A percentile compares a stretch with the other conserved stretches of the same genome.
Evolutionary conservation across 306 rosid species (phyloP).

Genomic region (Castanea sativa): DNA sequence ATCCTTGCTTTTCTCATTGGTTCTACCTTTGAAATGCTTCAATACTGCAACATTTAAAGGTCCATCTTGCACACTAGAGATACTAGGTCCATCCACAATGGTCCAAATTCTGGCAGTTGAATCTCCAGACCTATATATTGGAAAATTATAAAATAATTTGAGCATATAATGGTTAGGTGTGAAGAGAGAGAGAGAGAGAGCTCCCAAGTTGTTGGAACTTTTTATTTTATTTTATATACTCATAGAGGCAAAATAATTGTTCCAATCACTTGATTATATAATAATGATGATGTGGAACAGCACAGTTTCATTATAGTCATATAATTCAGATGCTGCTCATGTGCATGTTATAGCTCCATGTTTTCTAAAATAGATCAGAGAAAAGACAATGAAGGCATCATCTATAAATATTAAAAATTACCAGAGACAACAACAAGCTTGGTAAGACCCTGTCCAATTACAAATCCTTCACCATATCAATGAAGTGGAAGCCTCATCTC

Average conservation of each 20-base stretch:
- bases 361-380: background rate
- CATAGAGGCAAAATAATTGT: background rate
- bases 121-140: conserved; percentile 58
- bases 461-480: background rate
- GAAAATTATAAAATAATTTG: background rate
- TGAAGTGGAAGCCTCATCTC: background rate
- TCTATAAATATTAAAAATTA: background rate
- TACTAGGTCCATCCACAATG: conserved; percentile 36
- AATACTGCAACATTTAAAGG: conserved; percentile 40
- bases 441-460: background rate
- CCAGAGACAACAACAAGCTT: background rate
- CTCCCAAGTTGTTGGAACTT: background rate
- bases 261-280: background rate
- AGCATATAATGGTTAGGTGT: background rate
- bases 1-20: conserved; percentile 65
- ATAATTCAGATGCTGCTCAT: background rate
- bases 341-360: background rate
- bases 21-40: conserved; percentile 55
- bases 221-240: background rate
- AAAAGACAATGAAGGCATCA: background rate
- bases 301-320: background rate
- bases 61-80: conserved; percentile 36
- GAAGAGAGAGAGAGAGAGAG: background rate
- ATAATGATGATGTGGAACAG: background rate
- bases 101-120: conserved; percentile 74